Base-by-base conservation (phyloP, 139 green algal genomes). In the Chlorella sp. region DNA sequence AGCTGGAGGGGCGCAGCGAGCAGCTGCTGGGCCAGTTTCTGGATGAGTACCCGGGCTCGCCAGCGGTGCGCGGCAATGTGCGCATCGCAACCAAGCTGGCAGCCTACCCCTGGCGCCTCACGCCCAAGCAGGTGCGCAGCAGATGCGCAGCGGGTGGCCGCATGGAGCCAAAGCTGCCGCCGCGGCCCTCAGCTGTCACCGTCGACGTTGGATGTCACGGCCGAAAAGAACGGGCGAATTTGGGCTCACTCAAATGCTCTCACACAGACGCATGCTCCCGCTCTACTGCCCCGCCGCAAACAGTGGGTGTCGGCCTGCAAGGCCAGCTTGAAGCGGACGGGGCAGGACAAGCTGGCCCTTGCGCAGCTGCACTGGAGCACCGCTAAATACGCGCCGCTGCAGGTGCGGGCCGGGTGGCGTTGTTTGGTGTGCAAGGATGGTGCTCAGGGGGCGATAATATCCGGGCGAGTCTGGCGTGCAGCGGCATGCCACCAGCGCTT, bases 301-400 rank as follows among this genome's bases (percentile, higher is more conserved):
- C 94, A 95, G 73, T 95, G 98, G 80, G 93, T 95, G 62, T 83
- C 71, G 1, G 95, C 94, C 0, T 93, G 88, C 86, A 89, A 55
- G 83, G 82, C 70, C 36, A 84, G 56, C 55, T 60, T 95, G 81
- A 55, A 87, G 75, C 89, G 95, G 0, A 85, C 94, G 51, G 91
- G 92, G n/a, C n/a, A 74, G 56, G 88, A 97, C 34, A 86, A 92
- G 76, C 69, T 98, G 23, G 90, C 89, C 13, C 28, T 98, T 12
- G 95, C 89, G 30, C 96, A 98, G 91, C 88, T 98, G 86, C 96
- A 98, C 87, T 98, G 96, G 96, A 92, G 75, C 57, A 91, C 95
- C 47, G 90, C 95, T 64, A 97, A 96, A 55, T 98, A 98, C 80
- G 92, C 90, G 44, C 91, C 93, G 44, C 86, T 97, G 60, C 96